Conservation (phyloP, 2,329 filamentous ascomycete species). For the Acrodontium crateriforme region DNA sequence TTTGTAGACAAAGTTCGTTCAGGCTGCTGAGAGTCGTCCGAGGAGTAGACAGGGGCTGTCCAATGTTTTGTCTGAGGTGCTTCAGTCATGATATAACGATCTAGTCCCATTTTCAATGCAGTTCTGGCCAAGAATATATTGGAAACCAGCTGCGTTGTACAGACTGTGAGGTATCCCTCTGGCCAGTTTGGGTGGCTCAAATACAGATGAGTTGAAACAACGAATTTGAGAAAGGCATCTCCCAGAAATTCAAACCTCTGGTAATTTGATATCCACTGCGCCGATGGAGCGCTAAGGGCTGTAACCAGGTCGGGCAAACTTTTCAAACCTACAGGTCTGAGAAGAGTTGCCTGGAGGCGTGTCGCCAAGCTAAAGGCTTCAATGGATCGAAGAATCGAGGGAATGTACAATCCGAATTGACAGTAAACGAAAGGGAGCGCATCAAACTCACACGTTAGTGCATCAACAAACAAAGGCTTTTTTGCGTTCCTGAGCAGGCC, state of each 20-base stretch:
- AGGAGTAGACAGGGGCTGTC: too few species aligned
- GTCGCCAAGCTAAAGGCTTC: too few species aligned
- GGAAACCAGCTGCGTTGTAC: constrained; percentile 54
- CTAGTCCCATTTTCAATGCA: constrained; percentile 49
- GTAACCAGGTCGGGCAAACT: constrained; percentile 46
- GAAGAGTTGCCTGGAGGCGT: not conserved
- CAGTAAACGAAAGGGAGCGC: too few species aligned
- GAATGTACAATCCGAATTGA: too few species aligned
- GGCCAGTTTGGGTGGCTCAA: constrained; percentile 50
- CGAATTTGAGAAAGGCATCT: constrained; percentile 68
- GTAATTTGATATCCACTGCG: constrained; percentile 52
- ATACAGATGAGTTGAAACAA: constrained; percentile 51
- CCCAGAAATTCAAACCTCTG: constrained; percentile 79
- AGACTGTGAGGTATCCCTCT: constrained; percentile 58
- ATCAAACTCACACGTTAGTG: too few species aligned
- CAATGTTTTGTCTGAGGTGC: constrained; percentile 58
- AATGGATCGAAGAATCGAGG: too few species aligned
- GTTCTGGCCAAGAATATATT: constrained; percentile 60
- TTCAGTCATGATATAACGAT: constrained; percentile 57
- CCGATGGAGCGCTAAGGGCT: constrained; percentile 55
- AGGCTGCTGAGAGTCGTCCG: too few species aligned
- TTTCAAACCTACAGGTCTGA: constrained; percentile 33
- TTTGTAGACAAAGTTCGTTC: constrained; percentile 52
- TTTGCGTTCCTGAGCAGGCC: too few species aligned
- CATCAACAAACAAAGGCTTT: too few species aligned